Evolutionary conservation across 495 filamentous ascomycete species (phyloP).

Genomic region (Annulohypoxylon stygium): DNA sequence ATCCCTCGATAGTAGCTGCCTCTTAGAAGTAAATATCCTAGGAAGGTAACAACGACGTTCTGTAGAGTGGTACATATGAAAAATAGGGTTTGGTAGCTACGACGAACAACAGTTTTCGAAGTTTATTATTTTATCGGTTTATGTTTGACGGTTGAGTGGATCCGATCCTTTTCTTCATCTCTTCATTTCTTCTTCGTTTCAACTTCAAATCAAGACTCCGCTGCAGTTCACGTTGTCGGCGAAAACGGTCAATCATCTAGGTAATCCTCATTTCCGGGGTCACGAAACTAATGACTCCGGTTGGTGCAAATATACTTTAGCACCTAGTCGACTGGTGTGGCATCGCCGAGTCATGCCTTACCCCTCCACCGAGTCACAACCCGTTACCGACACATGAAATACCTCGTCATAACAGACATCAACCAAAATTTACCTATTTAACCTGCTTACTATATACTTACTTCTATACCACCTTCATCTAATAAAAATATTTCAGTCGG

Average conservation of each 20-base stretch:
- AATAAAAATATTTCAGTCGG: constrained; percentile 21
- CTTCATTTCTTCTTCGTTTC: neutral
- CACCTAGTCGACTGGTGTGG: constrained; percentile 12
- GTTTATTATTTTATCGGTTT: neutral
- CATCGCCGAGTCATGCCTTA: neutral
- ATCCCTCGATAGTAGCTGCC: neutral
- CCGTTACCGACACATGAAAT: constrained; percentile 17
- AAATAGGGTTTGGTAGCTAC: neutral
- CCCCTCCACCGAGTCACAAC: constrained; percentile 28
- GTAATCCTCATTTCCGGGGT: constrained; percentile 6
- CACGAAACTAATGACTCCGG: constrained; percentile 19
- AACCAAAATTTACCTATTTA: constrained; percentile 5
- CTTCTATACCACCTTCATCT: constrained; percentile 9
- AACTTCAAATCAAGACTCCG: neutral
- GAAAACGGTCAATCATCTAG: neutral
- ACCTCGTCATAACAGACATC: constrained; percentile 10
- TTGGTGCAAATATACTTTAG: constrained; percentile 28
- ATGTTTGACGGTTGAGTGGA: neutral
- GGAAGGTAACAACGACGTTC: neutral
- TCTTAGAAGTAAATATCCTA: neutral
- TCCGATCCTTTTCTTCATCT: neutral
- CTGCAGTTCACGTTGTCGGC: no score
- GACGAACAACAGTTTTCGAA: neutral
- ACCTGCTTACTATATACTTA: constrained; percentile 14
- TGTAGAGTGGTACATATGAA: neutral